Base-by-base conservation (phyloP, 371 early-diverging fungal species). In the Mortierella sp. region DNA sequence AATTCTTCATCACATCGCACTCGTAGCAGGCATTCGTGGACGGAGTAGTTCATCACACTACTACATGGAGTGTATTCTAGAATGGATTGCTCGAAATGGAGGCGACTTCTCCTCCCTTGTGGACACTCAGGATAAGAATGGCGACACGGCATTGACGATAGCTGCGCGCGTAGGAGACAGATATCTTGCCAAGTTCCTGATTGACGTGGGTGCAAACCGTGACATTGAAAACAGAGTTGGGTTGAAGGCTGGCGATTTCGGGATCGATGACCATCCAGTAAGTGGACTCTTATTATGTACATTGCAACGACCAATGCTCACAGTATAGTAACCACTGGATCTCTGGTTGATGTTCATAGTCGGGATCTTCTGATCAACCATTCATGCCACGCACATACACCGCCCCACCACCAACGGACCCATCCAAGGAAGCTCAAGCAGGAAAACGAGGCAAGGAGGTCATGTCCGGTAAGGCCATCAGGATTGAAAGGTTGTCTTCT, bases 141-240 rank as follows among this genome's bases (percentile, higher is more conserved):
- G 98, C 1, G 92, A 98, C 60, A 97, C 98, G 0, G 94, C 97
- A 10, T 71, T 96, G 45, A 93, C 89, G 61, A 87, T 98, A 61
- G 96, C 97, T 0, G 93, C 94, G 0, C 79, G 93, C 22, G 71
- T 91, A 5, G 91, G 93, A 13, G 88, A 89, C 51, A 62, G 83
- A 13, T 76, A 81, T 3, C 61, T 96, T 47, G 83, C 91, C 2
- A 89, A 91, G 34, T 71, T 90, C 61, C 72, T 98, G 44, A 56
- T 93, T 21, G 83, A 91, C 29, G 91, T 88, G 10, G 97, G 97
- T 12, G 98, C 98, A 0, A 87, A 86, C 40, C 64, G 80, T 1
- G 76, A 83, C 2, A 83, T 94, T n/a, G 82, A 81, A 27, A 97
- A 98, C 67, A 81, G 83, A 19, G 86, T 86, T 10, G 97, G 96